phyloP scores from a whole-genome alignment of 148 eudicot genomes.

The Spergularia marina region DNA sequence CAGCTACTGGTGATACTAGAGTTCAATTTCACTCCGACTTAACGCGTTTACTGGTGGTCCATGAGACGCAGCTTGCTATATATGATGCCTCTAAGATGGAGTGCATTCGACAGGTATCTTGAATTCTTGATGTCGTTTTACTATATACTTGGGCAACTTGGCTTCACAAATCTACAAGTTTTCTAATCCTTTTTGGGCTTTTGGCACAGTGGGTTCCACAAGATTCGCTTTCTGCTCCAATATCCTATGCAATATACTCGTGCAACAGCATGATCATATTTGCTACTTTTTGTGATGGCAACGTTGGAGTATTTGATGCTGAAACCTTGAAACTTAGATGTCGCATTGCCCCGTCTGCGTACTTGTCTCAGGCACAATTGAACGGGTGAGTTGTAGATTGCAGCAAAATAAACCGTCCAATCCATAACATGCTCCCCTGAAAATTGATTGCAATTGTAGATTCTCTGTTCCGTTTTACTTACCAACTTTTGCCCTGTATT shows the following conservation, averaged over 20 bases:
- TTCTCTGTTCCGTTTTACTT: background rate
- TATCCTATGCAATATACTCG: slow-evolving; percentile 75
- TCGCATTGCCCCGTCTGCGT: slow-evolving; percentile 68
- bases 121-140: background rate
- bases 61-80: slow-evolving; percentile 84
- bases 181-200: slow-evolving; percentile 12
- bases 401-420: background rate
- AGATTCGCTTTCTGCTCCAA: slow-evolving; percentile 63
- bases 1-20: slow-evolving; percentile 70
- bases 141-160: background rate
- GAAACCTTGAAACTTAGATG: slow-evolving; percentile 71
- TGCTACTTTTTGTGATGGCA: slow-evolving; percentile 75
- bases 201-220: slow-evolving; percentile 78
- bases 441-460: background rate
- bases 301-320: slow-evolving; percentile 71
- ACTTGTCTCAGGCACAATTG: slow-evolving; percentile 52
- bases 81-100: slow-evolving; percentile 92
- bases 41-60: slow-evolving; percentile 69
- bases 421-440: no score
- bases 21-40: slow-evolving; percentile 86
- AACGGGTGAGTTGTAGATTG: slow-evolving; percentile 50
- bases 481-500: background rate
- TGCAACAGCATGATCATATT: slow-evolving; percentile 76
- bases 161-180: background rate
- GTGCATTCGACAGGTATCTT: slow-evolving; percentile 60